These are phyloP conservation scores for Luffa aegyptiaca DNA, from an alignment of 306 rosid genomes.

Conservation along the genomic window DNA sequence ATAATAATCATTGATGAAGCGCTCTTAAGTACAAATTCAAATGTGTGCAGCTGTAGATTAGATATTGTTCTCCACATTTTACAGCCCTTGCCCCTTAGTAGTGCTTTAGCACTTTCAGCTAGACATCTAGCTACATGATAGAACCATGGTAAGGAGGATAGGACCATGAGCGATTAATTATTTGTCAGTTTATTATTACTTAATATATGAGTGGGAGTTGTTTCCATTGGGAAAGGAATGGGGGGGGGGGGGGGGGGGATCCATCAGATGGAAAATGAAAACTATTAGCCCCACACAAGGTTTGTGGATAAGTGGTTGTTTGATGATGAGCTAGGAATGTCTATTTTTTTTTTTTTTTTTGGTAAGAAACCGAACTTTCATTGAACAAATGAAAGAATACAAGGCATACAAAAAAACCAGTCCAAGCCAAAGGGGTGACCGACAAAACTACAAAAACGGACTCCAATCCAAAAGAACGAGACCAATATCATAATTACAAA, in stretches of 20 bases:
- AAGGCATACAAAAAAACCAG: too few species aligned
- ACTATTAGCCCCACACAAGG: too few species aligned
- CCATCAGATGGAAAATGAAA: background rate
- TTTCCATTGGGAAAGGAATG: background rate
- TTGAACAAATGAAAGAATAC: too few species aligned
- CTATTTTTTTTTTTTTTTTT: too few species aligned
- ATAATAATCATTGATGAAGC: background rate
- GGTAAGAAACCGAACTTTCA: too few species aligned
- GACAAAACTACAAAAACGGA: too few species aligned
- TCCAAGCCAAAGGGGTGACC: too few species aligned
- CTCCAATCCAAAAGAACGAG: too few species aligned
- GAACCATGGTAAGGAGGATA: background rate
- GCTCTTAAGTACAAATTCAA: background rate
- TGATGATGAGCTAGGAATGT: too few species aligned
- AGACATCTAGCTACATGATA: background rate
- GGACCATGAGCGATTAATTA: background rate
- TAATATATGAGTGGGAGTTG: background rate
- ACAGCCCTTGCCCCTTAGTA: background rate
- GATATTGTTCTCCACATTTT: background rate
- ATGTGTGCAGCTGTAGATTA: background rate
- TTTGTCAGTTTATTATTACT: background rate
- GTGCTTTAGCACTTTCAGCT: background rate
- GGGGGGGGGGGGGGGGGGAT: background rate
- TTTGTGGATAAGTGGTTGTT: too few species aligned
- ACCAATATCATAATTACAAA: too few species aligned